These are phyloP conservation scores for Mimosa bimucronata DNA, from an alignment of 306 rosid genomes.

Conservation along the genomic window DNA sequence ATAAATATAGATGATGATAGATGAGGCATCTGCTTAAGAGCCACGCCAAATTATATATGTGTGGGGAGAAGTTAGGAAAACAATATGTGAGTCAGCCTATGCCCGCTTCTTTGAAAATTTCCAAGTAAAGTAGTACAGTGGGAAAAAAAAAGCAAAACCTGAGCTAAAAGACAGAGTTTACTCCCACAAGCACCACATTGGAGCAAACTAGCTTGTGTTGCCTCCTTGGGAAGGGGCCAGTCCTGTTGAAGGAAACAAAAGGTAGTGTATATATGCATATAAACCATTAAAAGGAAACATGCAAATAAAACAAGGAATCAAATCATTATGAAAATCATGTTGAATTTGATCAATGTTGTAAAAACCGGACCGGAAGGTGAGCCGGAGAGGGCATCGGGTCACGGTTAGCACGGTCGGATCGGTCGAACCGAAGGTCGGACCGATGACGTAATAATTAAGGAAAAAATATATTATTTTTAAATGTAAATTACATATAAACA, in stretches of 20 bases:
- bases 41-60: too few relatives aligned
- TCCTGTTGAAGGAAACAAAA: conserved; percentile 49
- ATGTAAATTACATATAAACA: too few relatives aligned
- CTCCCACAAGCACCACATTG: conserved; percentile 57
- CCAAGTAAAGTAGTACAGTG: background rate
- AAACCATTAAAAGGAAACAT: background rate
- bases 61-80: background rate
- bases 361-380: too few relatives aligned
- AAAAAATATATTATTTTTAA: too few relatives aligned
- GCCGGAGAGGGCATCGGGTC: too few relatives aligned
- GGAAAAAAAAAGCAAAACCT: conserved; percentile 50
- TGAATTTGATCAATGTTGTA: too few relatives aligned
- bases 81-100: background rate
- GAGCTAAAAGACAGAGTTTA: conserved; percentile 65
- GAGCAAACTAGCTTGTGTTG: conserved; percentile 47
- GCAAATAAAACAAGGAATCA: background rate
- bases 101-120: background rate
- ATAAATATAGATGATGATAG: too few relatives aligned
- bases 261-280: background rate
- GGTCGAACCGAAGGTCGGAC: too few relatives aligned
- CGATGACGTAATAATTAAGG: too few relatives aligned
- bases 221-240: conserved; percentile 64
- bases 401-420: too few relatives aligned
- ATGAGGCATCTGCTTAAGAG: too few relatives aligned
- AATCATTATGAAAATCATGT: background rate